Base-by-base conservation (phyloP, 371 early-diverging fungal species). In the Dichotomocladium elegans region DNA sequence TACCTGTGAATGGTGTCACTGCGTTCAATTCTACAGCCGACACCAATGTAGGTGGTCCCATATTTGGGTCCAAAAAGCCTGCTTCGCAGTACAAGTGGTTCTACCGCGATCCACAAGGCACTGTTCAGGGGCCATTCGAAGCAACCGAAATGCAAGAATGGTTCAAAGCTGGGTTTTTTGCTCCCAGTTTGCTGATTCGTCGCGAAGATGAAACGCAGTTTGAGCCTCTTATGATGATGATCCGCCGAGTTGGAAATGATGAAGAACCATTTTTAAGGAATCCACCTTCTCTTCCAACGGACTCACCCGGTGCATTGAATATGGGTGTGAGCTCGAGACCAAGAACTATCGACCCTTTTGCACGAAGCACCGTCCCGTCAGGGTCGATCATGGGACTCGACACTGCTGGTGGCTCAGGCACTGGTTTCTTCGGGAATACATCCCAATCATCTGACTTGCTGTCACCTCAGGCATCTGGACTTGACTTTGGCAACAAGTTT, bases 61-160 rank as follows among this genome's bases (percentile, higher is more conserved):
- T 35, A 30, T 41, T 41, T n/a, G 40, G 17, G 9, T 1, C 37
- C 37, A 41, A 27, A 28, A 55, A 55, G 29, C 40, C 37, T 7
- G 21, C 24, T 22, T 8, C 12, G 17, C 47, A 51, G 26, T 47
- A 33, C 48, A 53, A 51, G 14, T 93, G 93, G 93, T 77, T 81
- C 43, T 92, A 92, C 51, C 80, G 90, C 25, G 92, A 92, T 61
- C 89, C 92, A 2, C 81, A 81, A 54, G 90, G 90, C 11, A 78
- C 77, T 53, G 74, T 87, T 27, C 89, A 89, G 67, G 89, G 89
- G 12, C 93, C 93, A 6, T 93, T 93, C 58, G 74, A 81, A 11
- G 84, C 88, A 8, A 70, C 80, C 8, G 87, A 88, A 34, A 93
- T 93, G 93, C 89, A 90, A 47, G 90, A 91, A 50, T 93, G 93